phyloP scores from a whole-genome alignment of 805 yeast genomes.

The Tetrapisispora phaffii region DNA sequence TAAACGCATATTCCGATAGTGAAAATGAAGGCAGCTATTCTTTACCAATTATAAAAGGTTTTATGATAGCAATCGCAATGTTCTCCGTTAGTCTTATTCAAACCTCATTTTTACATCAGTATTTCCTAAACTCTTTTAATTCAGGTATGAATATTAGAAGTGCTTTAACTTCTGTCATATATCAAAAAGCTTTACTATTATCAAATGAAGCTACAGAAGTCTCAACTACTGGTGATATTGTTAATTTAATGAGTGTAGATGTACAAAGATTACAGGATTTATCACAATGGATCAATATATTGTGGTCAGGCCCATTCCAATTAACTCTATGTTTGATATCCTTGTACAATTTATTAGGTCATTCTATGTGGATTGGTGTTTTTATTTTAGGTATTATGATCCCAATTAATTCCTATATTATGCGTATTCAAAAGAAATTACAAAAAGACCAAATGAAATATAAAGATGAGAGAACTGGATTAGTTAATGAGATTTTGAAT shows the following conservation, averaged over 20 bases:
- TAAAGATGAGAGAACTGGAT: constrained; percentile 86
- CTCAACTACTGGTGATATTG: constrained; percentile 85
- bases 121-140: constrained; percentile 64
- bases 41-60: constrained; percentile 61
- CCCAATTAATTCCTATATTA: constrained; percentile 66
- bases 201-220: constrained; percentile 63
- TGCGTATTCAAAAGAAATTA: constrained; percentile 55
- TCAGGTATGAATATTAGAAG: constrained; percentile 70
- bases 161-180: constrained; percentile 55
- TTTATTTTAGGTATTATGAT: constrained; percentile 64
- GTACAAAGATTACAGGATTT: constrained; percentile 80
- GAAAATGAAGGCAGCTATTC: constrained; percentile 25
- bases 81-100: constrained; percentile 67
- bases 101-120: constrained; percentile 68
- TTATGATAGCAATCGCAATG: constrained; percentile 68
- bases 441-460: constrained; percentile 81
- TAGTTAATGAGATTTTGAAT: constrained; percentile 78
- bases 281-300: constrained; percentile 63
- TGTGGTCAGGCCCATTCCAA: constrained; percentile 94
- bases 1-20: constrained; percentile 37
- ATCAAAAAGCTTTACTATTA: constrained; percentile 55
- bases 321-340: constrained; percentile 65
- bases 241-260: constrained; percentile 89
- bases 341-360: constrained; percentile 63
- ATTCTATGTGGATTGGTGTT: constrained; percentile 96